Base-by-base conservation (phyloP, 495 filamentous ascomycete genomes). In the Penicillium desertorum region DNA sequence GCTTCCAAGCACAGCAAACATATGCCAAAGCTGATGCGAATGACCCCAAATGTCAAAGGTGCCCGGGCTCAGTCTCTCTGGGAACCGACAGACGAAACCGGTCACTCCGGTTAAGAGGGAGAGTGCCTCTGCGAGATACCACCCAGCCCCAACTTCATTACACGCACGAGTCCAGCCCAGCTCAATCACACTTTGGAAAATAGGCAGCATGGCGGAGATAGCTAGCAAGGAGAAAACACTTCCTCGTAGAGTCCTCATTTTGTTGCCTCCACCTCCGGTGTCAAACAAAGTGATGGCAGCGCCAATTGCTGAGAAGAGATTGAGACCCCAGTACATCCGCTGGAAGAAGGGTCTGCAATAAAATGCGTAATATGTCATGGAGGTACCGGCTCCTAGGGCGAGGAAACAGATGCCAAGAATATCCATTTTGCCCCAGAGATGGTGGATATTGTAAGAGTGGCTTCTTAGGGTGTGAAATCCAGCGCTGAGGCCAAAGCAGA, bases 11-110 rank as follows among this genome's bases (percentile, higher is more conserved):
- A 61, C 59, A 27, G 54, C 54, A 48, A 57, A 61, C 0, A 19
- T 19, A 32, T 61, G 59, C 44, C 45, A 62, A 37, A 62, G 50
- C 42, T 62, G 55, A 55, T 59, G 51, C 7, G 60, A 62, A 59
- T 62, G 60, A 17, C 56, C 56, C 12, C 49, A 51, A 42, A 62
- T 56, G 43, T 62, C 60, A 47, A 62, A 62, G 6, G 45, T 32
- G 22, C 51, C 60, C 1, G 56, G 60, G 14, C 45, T 51, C n/a
- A 58, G n/a, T 43, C 55, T 62, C 39, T 62, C 56, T 17, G 60
- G 56, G 12, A 54, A 22, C 10, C 60, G 51, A 25, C n/a, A 41
- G 14, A 62, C 55, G 25, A 62, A 62, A 34, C 51, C 17, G 4
- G 42, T 14, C 8, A 61, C 60, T n/a, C 55, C 60, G 36, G 46